phyloP scores from a whole-genome alignment of 495 filamentous ascomycete species.

The Chaetomium tenue region DNA sequence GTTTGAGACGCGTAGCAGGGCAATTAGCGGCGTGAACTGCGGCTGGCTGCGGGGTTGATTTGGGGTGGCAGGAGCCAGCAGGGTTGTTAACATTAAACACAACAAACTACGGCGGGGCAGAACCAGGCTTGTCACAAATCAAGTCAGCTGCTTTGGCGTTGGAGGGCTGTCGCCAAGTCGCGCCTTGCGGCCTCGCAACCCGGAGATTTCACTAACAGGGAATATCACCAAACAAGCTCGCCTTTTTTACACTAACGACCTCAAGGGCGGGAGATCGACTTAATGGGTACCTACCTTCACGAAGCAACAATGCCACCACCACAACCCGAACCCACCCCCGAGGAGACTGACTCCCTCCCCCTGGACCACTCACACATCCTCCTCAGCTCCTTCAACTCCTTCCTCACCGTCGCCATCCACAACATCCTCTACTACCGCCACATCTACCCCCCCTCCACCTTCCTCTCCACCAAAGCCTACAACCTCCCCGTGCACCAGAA shows the following conservation, averaged over 20 bases:
- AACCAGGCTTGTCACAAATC: background rate
- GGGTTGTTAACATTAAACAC: background rate
- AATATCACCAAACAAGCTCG: no score
- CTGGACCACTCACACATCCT: conserved; percentile 44
- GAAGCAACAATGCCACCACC: conserved; percentile 1
- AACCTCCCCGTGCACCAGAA: conserved; percentile 87
- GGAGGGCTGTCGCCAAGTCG: background rate
- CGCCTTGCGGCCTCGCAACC: conserved; percentile 10
- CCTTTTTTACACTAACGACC: background rate
- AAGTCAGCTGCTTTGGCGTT: conserved; percentile 34
- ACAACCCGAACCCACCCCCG: background rate
- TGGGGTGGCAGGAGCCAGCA: background rate
- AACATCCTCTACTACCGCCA: conserved; percentile 85
- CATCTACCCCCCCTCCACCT: conserved; percentile 79
- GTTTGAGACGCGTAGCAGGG: conserved; percentile 5
- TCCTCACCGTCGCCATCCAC: conserved; percentile 87
- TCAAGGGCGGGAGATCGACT: no score
- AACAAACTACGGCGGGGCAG: background rate
- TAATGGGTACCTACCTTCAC: no score
- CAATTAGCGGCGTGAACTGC: background rate
- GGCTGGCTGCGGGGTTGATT: conserved; percentile 5
- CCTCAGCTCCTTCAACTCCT: conserved; percentile 63
- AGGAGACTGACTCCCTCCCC: conserved; percentile 11
- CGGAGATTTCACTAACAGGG: conserved; percentile 18
- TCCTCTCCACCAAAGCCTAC: conserved; percentile 79